phyloP scores from a whole-genome alignment of 176 grass and related monocot species.

The Tillandsia fasciculata region DNA sequence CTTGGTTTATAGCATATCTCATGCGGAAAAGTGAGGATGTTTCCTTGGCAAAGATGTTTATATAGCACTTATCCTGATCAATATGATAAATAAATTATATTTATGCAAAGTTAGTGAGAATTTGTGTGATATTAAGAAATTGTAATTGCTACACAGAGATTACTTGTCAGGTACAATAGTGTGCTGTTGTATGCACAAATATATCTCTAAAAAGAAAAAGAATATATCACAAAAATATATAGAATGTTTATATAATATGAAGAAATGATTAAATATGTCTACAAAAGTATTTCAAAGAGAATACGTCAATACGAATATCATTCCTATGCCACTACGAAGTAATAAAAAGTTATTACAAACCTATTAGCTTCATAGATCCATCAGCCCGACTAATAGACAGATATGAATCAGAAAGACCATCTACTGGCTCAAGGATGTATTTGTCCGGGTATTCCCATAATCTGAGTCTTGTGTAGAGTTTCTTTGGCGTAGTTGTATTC shows the following conservation, averaged over 20 bases:
- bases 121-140: no score
- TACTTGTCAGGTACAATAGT: no score
- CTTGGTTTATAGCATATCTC: not conserved
- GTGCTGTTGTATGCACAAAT: no score
- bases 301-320: no score
- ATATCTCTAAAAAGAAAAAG: not conserved
- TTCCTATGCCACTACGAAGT: no score
- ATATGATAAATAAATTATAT: no score
- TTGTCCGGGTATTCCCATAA: constrained; percentile 74
- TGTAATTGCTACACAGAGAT: no score
- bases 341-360: constrained; percentile 5
- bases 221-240: constrained; percentile 9
- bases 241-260: not conserved
- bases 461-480: constrained; percentile 67
- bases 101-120: no score
- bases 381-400: constrained; percentile 61
- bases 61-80: no score
- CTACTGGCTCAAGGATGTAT: constrained; percentile 80
- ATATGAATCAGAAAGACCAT: constrained; percentile 68
- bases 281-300: no score
- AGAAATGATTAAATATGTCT: not conserved
- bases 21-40: no score
- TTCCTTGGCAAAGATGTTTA: no score
- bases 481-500: constrained; percentile 25
- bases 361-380: constrained; percentile 63